Percentiles rank a stretch among this genome's conserved stretches.
phyloP scores from a whole-genome alignment of 495 filamentous ascomycete species.

The Pyrenula aspistea region DNA sequence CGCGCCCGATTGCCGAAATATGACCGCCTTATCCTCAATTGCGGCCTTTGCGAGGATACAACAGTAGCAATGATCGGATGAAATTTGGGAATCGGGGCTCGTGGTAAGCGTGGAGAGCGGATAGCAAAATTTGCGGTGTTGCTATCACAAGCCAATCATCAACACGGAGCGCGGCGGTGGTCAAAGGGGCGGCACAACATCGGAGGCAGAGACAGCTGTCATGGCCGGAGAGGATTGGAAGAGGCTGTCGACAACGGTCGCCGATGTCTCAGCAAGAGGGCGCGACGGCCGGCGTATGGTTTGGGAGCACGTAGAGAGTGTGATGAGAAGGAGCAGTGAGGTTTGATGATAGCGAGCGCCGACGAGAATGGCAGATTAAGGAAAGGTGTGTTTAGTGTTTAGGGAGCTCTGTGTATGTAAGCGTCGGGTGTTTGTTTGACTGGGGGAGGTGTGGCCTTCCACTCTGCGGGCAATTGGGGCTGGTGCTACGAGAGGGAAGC shows the following conservation, averaged over 20 bases:
- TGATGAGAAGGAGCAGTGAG: not conserved
- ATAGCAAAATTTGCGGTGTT: not conserved
- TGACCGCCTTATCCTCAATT: not conserved
- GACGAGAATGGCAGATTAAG: not conserved
- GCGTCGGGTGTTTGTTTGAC: not conserved
- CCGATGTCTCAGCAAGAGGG: not conserved
- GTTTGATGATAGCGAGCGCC: not conserved
- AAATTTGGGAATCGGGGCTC: not conserved
- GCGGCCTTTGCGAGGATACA: too few relatives aligned
- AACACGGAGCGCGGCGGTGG: not conserved
- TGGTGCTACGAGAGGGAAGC: not conserved
- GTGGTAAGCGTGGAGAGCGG: not conserved
- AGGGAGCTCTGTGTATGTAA: not conserved
- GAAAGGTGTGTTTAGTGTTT: not conserved
- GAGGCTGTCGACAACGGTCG: not conserved
- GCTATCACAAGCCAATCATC: not conserved
- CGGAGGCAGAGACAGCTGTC: not conserved
- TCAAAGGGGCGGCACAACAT: not conserved
- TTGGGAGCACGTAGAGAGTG: not conserved
- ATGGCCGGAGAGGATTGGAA: not conserved
- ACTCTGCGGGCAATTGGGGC: not conserved
- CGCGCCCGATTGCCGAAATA: not conserved
- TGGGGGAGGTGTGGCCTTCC: not conserved
- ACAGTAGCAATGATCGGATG: not conserved
- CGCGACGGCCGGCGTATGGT: not conserved